Evolutionary conservation across 495 filamentous ascomycete species (phyloP), one percentile per base, ranked within the genome.

Genomic region (Hypoxylon intermedium): DNA sequence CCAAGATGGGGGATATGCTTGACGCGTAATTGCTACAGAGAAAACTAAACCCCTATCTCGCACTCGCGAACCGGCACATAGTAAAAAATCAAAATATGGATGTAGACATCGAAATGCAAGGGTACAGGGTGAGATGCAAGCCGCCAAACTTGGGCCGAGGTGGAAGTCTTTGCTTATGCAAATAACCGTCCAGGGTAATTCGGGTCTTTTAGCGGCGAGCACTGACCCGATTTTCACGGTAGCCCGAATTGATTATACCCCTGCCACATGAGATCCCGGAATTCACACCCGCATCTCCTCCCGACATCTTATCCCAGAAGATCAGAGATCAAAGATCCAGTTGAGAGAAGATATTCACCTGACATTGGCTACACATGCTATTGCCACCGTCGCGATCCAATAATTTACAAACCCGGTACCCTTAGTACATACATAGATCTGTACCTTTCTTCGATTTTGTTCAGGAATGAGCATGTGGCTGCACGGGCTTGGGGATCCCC

Each of bases 151-250:
- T n/a, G n/a, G n/a, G n/a, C n/a, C n/a, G n/a, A n/a, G n/a, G n/a
- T n/a, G n/a, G n/a, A n/a, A n/a, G n/a, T n/a, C n/a, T n/a, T n/a
- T n/a, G n/a, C n/a, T n/a, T 30, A 51, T 37, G 37, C 11, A 54
- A 11, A 26, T 54, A 54, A 13, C 11, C 16, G 16, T 45, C 7
- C 12, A 26, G 34, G 41, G 41, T 40, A 50, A 45, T 28, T 65
- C 62, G 62, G 62, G 56, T 50, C 34, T 52, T 60, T 15, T 53
- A 53, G 44, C 51, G 51, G 56, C 62, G 62, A 65, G 52, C 20
- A 50, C 50, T 60, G 44, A 46, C 51, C 62, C 47, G 55, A 23
- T 16, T 48, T 51, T 50, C 28, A 50, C 60, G 28, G 37, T 30
- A 31, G 33, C 50, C 2, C 26, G n/a, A n/a, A n/a, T n/a, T n/a